These are phyloP conservation scores for Stagonosporopsis rhizophila DNA, from an alignment of 2,329 filamentous ascomycete species.

Conservation along the genomic window DNA sequence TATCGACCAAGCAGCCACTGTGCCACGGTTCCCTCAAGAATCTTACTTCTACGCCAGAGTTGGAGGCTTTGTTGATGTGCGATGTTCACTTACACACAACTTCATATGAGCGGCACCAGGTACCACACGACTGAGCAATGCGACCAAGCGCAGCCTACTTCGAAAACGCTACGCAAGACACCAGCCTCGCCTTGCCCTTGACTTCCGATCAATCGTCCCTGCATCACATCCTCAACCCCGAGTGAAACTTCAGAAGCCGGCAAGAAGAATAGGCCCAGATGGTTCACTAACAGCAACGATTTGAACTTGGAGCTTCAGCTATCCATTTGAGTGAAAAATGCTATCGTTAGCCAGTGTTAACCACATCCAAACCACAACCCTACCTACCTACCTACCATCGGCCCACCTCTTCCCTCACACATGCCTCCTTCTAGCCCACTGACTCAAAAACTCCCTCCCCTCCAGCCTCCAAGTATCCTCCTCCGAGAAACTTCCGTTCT, in stretches of 20 bases:
- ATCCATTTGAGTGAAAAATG: not conserved
- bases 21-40: constrained; percentile 19
- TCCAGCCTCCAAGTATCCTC: constrained; percentile 54
- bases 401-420: constrained; percentile 27
- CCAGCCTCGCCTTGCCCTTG: no score
- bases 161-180: not conserved
- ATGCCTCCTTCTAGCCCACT: constrained; percentile 49
- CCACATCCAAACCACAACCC: no score
- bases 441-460: constrained; percentile 50
- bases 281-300: not conserved
- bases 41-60: not conserved
- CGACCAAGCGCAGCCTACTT: not conserved
- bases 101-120: not conserved
- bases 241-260: not conserved
- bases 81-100: not conserved
- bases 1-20: constrained; percentile 31
- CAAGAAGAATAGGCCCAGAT: not conserved
- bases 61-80: constrained; percentile 4
- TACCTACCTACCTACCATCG: not conserved
- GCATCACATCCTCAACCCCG: not conserved
- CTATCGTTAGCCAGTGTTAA: not conserved
- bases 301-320: not conserved
- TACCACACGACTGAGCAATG: no score
- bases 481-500: constrained; percentile 52
- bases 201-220: not conserved